These are phyloP conservation scores for Scedosporium minutisporum DNA, from an alignment of 2,329 filamentous ascomycete species.

Conservation along the genomic window DNA sequence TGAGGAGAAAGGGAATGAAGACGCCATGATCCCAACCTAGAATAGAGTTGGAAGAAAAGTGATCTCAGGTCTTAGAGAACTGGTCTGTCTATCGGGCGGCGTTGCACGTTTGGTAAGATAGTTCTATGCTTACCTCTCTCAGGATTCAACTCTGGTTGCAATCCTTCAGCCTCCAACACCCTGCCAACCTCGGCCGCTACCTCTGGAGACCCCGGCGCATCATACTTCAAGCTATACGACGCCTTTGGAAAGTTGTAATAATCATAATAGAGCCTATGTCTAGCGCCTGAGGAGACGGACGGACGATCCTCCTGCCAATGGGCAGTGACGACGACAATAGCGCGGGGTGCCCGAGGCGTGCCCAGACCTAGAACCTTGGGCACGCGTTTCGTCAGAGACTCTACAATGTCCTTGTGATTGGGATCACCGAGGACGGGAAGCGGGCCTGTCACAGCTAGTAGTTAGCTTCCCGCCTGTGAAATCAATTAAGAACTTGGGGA, in stretches of 20 bases:
- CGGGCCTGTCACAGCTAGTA: constrained; percentile 28
- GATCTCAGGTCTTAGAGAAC: too few relatives aligned
- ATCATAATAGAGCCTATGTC: constrained; percentile 44
- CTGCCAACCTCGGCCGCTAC: constrained; percentile 38
- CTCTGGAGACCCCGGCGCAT: constrained; percentile 43
- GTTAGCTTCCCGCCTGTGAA: not conserved
- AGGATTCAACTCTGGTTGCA: constrained; percentile 27
- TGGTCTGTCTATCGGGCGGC: too few relatives aligned
- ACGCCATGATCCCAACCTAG: constrained; percentile 50
- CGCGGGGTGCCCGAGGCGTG: constrained; percentile 29
- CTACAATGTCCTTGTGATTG: constrained; percentile 36
- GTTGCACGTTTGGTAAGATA: too few relatives aligned
- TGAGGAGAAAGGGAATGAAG: constrained; percentile 47
- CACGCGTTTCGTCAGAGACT: constrained; percentile 41
- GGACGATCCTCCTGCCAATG: constrained; percentile 44
- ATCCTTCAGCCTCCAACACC: constrained; percentile 36
- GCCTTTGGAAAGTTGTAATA: constrained; percentile 50
- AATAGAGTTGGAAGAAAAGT: too few relatives aligned
- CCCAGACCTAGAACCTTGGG: constrained; percentile 47
- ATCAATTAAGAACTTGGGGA: not conserved
- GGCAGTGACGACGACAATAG: constrained; percentile 47
- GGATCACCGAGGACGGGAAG: constrained; percentile 51
- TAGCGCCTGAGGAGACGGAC: constrained; percentile 37
- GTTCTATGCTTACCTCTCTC: constrained; percentile 14
- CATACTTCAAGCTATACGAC: constrained; percentile 44